These are phyloP conservation scores for Chaetomiaceae sp. DNA, from an alignment of 2,329 filamentous ascomycete genomes.

Conservation along the genomic window DNA sequence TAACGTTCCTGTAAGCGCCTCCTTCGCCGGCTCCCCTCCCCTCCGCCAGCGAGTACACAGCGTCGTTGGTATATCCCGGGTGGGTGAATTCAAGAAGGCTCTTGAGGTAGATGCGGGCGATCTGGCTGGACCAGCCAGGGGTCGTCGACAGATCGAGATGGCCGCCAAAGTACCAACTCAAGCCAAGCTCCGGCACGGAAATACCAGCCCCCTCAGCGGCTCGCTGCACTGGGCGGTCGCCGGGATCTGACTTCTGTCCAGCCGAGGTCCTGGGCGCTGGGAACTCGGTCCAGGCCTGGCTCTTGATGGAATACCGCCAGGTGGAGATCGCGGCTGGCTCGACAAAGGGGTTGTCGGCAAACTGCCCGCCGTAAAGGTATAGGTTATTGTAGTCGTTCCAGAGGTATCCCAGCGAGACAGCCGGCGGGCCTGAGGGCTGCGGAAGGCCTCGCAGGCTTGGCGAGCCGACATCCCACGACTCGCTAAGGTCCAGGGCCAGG, in stretches of 20 bases:
- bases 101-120: conserved; percentile 64
- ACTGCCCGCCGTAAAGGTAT: conserved; percentile 71
- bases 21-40: conserved; percentile 54
- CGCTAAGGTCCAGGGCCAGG: conserved; percentile 65
- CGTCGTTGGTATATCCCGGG: conserved; percentile 62
- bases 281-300: conserved; percentile 59
- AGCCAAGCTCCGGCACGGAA: conserved; percentile 63
- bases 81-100: conserved; percentile 73
- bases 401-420: conserved; percentile 67
- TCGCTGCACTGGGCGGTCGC: conserved; percentile 56
- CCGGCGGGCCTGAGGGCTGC: conserved; percentile 61
- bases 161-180: conserved; percentile 76
- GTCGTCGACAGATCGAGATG: conserved; percentile 60
- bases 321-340: conserved; percentile 57
- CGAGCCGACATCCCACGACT: conserved; percentile 63
- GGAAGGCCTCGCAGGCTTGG: conserved; percentile 44
- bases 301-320: conserved; percentile 65
- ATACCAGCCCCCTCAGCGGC: conserved; percentile 70
- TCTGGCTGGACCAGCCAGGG: conserved; percentile 59
- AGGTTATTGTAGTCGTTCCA: conserved; percentile 69
- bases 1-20: conserved; percentile 70
- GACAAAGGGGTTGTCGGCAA: conserved; percentile 57
- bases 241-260: conserved; percentile 58
- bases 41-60: conserved; percentile 51
- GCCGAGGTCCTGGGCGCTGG: conserved; percentile 56